Evolutionary conservation across 2,329 filamentous ascomycete genomes (phyloP).

Genomic region (Pseudopyricularia javanii): DNA sequence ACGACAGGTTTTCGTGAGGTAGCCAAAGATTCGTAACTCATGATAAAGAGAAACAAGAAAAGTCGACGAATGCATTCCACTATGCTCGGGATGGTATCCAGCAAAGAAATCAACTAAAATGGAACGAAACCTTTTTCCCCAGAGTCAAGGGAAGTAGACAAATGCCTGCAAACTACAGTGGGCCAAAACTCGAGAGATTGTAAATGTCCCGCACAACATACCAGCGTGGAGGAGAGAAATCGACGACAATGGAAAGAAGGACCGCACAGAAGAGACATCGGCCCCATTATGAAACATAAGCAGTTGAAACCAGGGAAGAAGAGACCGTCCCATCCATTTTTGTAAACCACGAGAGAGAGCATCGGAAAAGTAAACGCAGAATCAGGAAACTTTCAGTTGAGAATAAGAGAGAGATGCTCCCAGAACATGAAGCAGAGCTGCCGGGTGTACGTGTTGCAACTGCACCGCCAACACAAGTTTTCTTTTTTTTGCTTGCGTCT

Average conservation of each 20-base stretch:
- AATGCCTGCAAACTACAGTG: constrained; percentile 3
- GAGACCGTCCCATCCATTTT: constrained; percentile 1
- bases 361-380: background rate
- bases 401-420: background rate
- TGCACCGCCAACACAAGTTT: background rate
- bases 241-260: background rate
- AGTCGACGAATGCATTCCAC: constrained; percentile 7
- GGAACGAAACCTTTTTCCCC: constrained; percentile 8
- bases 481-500: background rate
- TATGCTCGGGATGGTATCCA: constrained; percentile 16
- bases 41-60: background rate
- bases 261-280: background rate
- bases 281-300: background rate
- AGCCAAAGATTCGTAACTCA: constrained; percentile 3
- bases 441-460: background rate
- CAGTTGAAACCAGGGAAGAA: background rate
- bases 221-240: constrained; percentile 1
- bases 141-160: constrained; percentile 1
- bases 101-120: constrained; percentile 12
- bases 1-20: background rate
- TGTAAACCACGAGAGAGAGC: background rate
- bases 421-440: background rate
- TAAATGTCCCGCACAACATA: constrained; percentile 2
- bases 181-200: constrained; percentile 3
- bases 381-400: background rate